Percentiles rank a stretch among this genome's conserved stretches.
These are phyloP conservation scores for Debaryomyces coudertii DNA, from an alignment of 1,139 yeast species.

Conservation along the genomic window DNA sequence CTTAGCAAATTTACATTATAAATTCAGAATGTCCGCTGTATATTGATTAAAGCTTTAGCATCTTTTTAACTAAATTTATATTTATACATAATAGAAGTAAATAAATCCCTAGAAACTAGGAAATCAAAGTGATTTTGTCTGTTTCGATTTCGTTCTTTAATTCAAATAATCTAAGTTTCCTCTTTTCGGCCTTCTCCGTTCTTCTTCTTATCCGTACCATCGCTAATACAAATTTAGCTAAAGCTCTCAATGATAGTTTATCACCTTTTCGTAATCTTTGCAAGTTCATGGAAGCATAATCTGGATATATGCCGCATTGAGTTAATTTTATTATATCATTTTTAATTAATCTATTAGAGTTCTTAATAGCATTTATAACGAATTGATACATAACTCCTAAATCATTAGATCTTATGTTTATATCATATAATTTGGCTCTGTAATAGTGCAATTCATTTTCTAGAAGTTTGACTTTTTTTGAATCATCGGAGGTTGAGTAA, in stretches of 20 bases:
- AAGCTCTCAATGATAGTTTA: conserved; percentile 29
- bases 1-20: not conserved
- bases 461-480: conserved; percentile 16
- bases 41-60: conserved; percentile 2
- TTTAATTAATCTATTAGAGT: conserved; percentile 42
- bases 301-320: conserved; percentile 56
- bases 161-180: conserved; percentile 29
- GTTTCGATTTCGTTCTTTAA: conserved; percentile 33
- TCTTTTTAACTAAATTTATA: conserved; percentile 1
- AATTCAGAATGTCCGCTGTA: not conserved
- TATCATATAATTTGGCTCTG: conserved; percentile 41
- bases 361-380: conserved; percentile 48
- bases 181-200: conserved; percentile 28
- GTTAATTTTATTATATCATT: conserved; percentile 49
- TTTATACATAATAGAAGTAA: conserved; percentile 9
- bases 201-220: conserved; percentile 53
- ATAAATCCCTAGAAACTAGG: conserved; percentile 1
- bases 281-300: conserved; percentile 30
- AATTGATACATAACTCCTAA: conserved; percentile 55
- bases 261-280: conserved; percentile 16
- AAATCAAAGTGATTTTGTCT: conserved; percentile 14
- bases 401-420: conserved; percentile 47
- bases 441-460: conserved; percentile 38
- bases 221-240: conserved; percentile 61
- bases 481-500: conserved; percentile 8